phyloP scores from a whole-genome alignment of 495 filamentous ascomycete genomes.

The Chlorociboria aeruginascens region DNA sequence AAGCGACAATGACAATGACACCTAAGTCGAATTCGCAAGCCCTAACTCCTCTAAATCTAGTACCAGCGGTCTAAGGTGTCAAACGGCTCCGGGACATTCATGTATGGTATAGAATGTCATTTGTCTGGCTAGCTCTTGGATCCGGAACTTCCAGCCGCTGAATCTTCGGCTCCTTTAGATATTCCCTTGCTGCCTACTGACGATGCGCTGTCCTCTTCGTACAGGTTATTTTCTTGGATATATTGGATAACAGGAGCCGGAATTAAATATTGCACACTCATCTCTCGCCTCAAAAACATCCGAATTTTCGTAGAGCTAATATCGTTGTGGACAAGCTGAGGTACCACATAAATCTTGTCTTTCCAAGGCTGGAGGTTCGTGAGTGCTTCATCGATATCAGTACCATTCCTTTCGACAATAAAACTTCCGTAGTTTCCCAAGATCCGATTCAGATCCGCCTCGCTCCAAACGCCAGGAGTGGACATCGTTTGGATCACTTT shows the following conservation, averaged over 20 bases:
- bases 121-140: constrained; percentile 3
- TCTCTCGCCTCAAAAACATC: constrained; percentile 66
- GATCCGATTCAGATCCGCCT: constrained; percentile 75
- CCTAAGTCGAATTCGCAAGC: too few species aligned
- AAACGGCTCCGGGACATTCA: too few species aligned
- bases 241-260: constrained; percentile 62
- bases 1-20: too few species aligned
- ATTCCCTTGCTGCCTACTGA: constrained; percentile 23
- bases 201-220: constrained; percentile 45
- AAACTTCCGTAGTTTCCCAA: constrained; percentile 79
- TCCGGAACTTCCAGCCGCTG: background rate
- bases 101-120: background rate
- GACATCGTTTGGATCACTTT: constrained; percentile 62
- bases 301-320: constrained; percentile 85
- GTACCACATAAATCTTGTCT: constrained; percentile 70
- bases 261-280: constrained; percentile 53
- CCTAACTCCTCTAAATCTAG: background rate
- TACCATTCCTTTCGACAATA: constrained; percentile 83
- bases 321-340: constrained; percentile 82
- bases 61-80: background rate
- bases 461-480: constrained; percentile 60
- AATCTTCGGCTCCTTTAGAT: constrained; percentile 15
- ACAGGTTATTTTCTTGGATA: constrained; percentile 63
- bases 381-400: constrained; percentile 75
- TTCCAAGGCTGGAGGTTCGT: constrained; percentile 55